phyloP scores from a whole-genome alignment of 805 yeast genomes.

The Millerozyma miso region DNA sequence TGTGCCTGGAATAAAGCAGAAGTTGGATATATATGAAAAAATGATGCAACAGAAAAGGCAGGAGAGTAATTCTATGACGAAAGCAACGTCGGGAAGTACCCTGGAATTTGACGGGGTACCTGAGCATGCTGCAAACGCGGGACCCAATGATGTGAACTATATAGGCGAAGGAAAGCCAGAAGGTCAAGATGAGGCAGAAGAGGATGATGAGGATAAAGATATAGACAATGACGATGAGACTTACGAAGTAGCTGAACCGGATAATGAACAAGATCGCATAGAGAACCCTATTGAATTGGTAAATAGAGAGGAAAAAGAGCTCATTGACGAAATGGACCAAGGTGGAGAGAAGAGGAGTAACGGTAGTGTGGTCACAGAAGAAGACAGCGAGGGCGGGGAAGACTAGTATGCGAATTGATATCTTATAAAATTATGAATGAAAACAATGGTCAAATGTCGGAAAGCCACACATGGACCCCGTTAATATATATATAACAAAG shows the following conservation, averaged over 20 bases:
- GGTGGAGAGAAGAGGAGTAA: conserved; percentile 12
- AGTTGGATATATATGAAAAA: conserved; percentile 27
- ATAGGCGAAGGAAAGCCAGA: conserved; percentile 9
- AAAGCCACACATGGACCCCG: conserved; percentile 52
- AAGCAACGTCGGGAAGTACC: conserved; percentile 11
- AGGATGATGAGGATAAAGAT: conserved; percentile 10
- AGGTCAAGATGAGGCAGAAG: conserved; percentile 9
- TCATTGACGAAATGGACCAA: conserved; percentile 20
- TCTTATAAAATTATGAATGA: conserved; percentile 4
- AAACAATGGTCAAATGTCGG: conserved; percentile 45
- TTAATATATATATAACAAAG: conserved; percentile 39
- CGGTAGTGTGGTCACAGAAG: conserved; percentile 10
- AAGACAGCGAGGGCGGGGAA: conserved; percentile 8
- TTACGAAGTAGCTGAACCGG: background rate
- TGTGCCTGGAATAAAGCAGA: conserved; percentile 34
- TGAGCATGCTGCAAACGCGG: conserved; percentile 6
- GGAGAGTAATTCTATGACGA: conserved; percentile 17
- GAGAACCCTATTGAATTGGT: conserved; percentile 32
- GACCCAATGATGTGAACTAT: conserved; percentile 10
- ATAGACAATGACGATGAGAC: background rate
- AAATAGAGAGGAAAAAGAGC: conserved; percentile 30
- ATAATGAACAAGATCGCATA: conserved; percentile 9
- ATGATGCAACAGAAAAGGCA: conserved; percentile 21
- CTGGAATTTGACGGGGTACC: conserved; percentile 9
- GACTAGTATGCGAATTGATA: background rate